Percentiles rank a stretch among this genome's conserved stretches.
These are phyloP conservation scores for Fusarium sp. DNA, from an alignment of 2,329 filamentous ascomycete species.

Conservation along the genomic window DNA sequence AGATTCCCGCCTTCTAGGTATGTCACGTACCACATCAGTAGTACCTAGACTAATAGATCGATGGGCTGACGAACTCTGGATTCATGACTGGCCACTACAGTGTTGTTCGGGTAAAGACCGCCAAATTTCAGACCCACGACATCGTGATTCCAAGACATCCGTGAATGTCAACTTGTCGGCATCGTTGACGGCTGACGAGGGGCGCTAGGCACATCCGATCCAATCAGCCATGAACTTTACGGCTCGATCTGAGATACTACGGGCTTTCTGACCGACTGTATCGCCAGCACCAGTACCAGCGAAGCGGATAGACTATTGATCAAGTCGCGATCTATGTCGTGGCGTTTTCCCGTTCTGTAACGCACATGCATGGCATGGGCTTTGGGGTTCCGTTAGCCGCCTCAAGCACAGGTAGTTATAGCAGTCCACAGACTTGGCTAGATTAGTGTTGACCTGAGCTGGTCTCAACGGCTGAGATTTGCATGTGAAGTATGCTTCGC, in stretches of 20 bases:
- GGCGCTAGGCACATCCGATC: slow-evolving; percentile 38
- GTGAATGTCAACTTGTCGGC: slow-evolving; percentile 32
- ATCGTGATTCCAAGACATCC: slow-evolving; percentile 17
- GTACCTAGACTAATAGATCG: slow-evolving; percentile 9
- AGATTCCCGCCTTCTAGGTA: background rate
- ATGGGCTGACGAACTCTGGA: slow-evolving; percentile 44
- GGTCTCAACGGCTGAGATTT: slow-evolving; percentile 17
- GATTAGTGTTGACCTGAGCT: background rate
- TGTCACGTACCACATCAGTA: slow-evolving; percentile 2
- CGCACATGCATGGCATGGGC: slow-evolving; percentile 30
- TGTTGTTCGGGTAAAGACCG: slow-evolving; percentile 41
- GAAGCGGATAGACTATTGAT: slow-evolving; percentile 22
- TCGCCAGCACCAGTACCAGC: background rate
- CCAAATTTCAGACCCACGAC: slow-evolving; percentile 32
- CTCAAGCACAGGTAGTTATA: slow-evolving; percentile 20
- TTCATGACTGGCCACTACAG: slow-evolving; percentile 42
- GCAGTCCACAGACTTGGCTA: slow-evolving; percentile 11
- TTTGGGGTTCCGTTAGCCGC: slow-evolving; percentile 30
- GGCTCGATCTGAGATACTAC: background rate
- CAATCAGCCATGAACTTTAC: slow-evolving; percentile 18
- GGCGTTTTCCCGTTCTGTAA: slow-evolving; percentile 2
- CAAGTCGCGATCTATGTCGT: slow-evolving; percentile 14
- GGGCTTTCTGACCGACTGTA: background rate
- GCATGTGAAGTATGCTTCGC: slow-evolving; percentile 1
- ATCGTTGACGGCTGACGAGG: slow-evolving; percentile 14